Evolutionary conservation across 2,329 filamentous ascomycete genomes (phyloP).

Genomic region (Coniella lustricola): DNA sequence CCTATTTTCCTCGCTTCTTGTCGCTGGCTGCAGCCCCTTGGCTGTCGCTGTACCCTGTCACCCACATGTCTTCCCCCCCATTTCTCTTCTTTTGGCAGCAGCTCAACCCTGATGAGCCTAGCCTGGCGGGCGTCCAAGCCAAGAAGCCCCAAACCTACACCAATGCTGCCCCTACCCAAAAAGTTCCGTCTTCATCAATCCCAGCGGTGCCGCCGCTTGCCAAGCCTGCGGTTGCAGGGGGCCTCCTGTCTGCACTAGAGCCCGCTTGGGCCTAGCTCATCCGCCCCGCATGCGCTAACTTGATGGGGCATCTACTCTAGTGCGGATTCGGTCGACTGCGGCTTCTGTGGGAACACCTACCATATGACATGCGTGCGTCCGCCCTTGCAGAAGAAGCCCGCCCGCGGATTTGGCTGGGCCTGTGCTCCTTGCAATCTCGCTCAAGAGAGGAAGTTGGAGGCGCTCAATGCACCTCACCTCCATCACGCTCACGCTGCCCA

Average conservation of each 20-base stretch:
- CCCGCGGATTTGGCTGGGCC: slow-evolving; percentile 95
- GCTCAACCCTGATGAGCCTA: slow-evolving; percentile 7
- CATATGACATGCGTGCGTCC: slow-evolving; percentile 98
- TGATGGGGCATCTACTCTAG: slow-evolving; percentile 35
- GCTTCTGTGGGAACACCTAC: slow-evolving; percentile 89
- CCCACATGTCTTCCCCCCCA: not conserved
- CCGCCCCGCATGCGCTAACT: slow-evolving; percentile 11
- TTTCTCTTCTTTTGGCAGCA: not conserved
- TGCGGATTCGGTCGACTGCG: slow-evolving; percentile 93
- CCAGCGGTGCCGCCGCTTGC: slow-evolving; percentile 1
- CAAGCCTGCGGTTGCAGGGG: slow-evolving; percentile 7
- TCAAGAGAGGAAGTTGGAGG: slow-evolving; percentile 89
- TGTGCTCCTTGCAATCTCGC: slow-evolving; percentile 92
- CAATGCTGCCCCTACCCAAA: not conserved
- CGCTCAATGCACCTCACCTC: slow-evolving; percentile 73
- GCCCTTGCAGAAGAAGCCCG: slow-evolving; percentile 88
- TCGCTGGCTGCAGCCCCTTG: not conserved
- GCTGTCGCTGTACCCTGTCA: too few species aligned
- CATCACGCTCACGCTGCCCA: slow-evolving; percentile 58
- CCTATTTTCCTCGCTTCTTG: not conserved
- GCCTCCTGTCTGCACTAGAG: slow-evolving; percentile 6
- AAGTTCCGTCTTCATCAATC: not conserved
- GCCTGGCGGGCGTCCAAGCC: not conserved
- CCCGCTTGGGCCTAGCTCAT: slow-evolving; percentile 4
- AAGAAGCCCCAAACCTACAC: not conserved